Conservation (phyloP, 345 rosid genomes). For the Murraya koenigii region DNA sequence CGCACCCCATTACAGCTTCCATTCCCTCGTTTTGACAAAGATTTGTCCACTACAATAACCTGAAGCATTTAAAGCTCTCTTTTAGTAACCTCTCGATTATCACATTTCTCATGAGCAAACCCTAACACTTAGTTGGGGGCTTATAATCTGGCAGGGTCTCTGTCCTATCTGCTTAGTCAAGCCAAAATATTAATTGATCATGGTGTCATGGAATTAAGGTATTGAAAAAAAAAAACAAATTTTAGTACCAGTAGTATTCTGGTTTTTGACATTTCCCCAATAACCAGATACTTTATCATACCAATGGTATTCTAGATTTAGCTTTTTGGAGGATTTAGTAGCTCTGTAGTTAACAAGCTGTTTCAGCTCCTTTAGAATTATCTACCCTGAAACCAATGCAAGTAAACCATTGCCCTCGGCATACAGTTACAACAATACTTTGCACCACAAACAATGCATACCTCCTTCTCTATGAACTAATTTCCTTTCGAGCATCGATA, state of each 20-base stretch:
- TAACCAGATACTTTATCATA: constrained; percentile 78
- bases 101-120: constrained; percentile 35
- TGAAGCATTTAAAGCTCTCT: constrained; percentile 61
- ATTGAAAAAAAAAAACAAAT: background rate
- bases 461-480: constrained; percentile 66
- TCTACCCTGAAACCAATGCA: constrained; percentile 71
- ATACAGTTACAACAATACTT: constrained; percentile 71
- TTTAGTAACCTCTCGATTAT: constrained; percentile 66
- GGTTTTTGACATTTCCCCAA: constrained; percentile 83
- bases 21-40: constrained; percentile 76
- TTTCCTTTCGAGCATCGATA: constrained; percentile 72
- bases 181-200: constrained; percentile 15
- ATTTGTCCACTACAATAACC: constrained; percentile 37
- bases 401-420: constrained; percentile 77
- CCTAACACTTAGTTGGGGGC: constrained; percentile 49
- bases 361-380: constrained; percentile 52
- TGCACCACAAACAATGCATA: constrained; percentile 83
- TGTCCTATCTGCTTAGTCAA: constrained; percentile 59
- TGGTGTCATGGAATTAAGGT: constrained; percentile 3
- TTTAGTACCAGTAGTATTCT: background rate
- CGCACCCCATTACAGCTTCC: constrained; percentile 37
- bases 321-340: constrained; percentile 60
- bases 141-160: constrained; percentile 75
- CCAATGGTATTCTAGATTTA: constrained; percentile 79
- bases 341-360: constrained; percentile 56